These are phyloP conservation scores for Calonectria hawksworthii DNA, from an alignment of 2,329 filamentous ascomycete genomes.

Conservation along the genomic window DNA sequence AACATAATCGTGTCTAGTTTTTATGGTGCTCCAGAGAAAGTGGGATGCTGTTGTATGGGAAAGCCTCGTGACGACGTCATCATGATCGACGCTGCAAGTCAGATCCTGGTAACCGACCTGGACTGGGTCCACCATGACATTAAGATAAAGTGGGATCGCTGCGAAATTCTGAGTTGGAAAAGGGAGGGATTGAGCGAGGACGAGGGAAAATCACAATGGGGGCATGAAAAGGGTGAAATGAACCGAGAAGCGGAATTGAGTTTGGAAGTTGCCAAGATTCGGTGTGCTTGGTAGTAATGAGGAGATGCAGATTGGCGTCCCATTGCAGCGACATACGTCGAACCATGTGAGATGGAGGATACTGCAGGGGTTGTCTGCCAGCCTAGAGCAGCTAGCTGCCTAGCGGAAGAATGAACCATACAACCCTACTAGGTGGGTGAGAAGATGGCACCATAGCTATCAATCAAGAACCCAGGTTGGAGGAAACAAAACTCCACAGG, in stretches of 20 bases:
- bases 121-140: conserved; percentile 6
- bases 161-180: not conserved
- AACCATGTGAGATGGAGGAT: conserved; percentile 16
- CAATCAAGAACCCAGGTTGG: not conserved
- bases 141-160: conserved; percentile 18
- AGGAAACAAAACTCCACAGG: not conserved
- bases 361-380: conserved; percentile 10
- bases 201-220: not conserved
- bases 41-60: not conserved
- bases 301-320: conserved; percentile 8
- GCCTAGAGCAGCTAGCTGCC: conserved; percentile 1
- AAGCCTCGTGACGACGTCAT: conserved; percentile 23
- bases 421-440: not conserved
- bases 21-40: not conserved
- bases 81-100: conserved; percentile 28
- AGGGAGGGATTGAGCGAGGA: not conserved
- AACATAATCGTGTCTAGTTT: not conserved
- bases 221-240: not conserved
- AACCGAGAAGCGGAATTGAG: not conserved
- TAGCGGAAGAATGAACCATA: not conserved
- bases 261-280: conserved; percentile 9
- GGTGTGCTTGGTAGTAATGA: not conserved
- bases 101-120: conserved; percentile 10
- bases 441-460: not conserved
- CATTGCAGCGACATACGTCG: conserved; percentile 15